These are phyloP conservation scores for Musa balbisiana DNA, from an alignment of 202 grass and related monocot genomes.

Conservation along the genomic window DNA sequence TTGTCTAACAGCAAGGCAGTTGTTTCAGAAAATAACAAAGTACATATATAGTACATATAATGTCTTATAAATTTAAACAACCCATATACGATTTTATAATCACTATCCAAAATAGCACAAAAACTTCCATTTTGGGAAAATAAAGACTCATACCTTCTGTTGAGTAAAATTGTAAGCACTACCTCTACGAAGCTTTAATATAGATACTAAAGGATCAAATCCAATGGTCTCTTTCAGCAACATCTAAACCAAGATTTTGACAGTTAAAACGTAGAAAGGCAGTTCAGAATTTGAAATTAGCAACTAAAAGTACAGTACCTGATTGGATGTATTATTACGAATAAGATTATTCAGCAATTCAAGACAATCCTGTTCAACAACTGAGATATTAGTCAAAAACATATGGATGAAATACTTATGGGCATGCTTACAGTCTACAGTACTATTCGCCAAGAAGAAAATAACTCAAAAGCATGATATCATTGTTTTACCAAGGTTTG, in stretches of 20 bases:
- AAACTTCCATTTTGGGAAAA: too few relatives aligned
- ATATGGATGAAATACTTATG: constrained; percentile 5
- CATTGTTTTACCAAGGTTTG: too few relatives aligned
- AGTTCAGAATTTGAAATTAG: constrained; percentile 25
- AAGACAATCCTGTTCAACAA: constrained; percentile 81
- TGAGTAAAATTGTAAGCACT: constrained; percentile 99
- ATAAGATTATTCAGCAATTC: constrained; percentile 96
- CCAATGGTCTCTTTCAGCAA: constrained; percentile 97
- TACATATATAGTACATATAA: constrained; percentile 5
- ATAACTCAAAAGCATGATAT: too few relatives aligned
- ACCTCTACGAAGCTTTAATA: constrained; percentile 93
- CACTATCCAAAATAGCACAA: too few relatives aligned
- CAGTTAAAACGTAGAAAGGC: constrained; percentile 6
- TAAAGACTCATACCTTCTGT: constrained; percentile 61
- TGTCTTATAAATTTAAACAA: neutral
- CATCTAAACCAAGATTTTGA: constrained; percentile 40
- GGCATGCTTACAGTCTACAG: neutral
- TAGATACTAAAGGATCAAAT: constrained; percentile 91
- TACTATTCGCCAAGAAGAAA: too few relatives aligned
- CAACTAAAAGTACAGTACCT: constrained; percentile 42
- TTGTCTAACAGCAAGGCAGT: constrained; percentile 64
- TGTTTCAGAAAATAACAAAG: constrained; percentile 28
- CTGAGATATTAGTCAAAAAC: constrained; percentile 8
- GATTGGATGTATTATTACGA: constrained; percentile 80
- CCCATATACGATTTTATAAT: neutral